Base-by-base conservation (phyloP, 2,329 filamentous ascomycete species). In the Amesomyces nigricolor region DNA sequence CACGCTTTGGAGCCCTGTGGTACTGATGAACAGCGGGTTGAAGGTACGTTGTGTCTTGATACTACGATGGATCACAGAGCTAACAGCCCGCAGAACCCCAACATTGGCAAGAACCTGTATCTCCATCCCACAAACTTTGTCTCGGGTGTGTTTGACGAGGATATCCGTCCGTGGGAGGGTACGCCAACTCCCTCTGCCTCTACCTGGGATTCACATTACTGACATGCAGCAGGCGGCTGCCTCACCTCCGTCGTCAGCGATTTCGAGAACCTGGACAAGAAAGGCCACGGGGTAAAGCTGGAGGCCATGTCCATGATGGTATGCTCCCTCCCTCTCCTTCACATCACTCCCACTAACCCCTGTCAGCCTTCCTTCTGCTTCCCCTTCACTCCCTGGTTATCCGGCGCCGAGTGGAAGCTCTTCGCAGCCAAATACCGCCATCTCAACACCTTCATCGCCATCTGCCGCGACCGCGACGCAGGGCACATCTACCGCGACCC, bases 61-160 rank as follows among this genome's bases (percentile, higher is more conserved):
- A 8, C 40, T 45, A 26, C 22, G 22, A 5, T 26, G 22, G 22
- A 26, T 5, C 22, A 26, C 22, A 6, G 22, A 26, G 13, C 65
- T 69, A 51, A 69, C 61, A 17, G 19, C 1, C 22, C 42, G 13
- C 64, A 83, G 74, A 96, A 95, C 67, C 78, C 78, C 4, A 85
- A 96, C 54, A 86, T 96, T 59, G 92, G 92, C 26, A 80, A 78
- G 7, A 89, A 96, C 64, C 80, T 96, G 3, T 78, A 94, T 64
- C 70, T 96, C 0, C 92, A 97, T 66, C 92, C 91, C 1, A 85
- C 84, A 65, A 79, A 77, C 64, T 67, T 76, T 8, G 64, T 84
- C 5, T 68, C 70, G 4, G 87, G 80, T 2, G 75, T 85, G n/a
- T 91, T 86, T 69, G 76, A 86, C 32, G 78, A 90, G 57, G 84